These are phyloP conservation scores for Blastobotrys terrestris DNA, from an alignment of 805 yeast species.

Conservation along the genomic window DNA sequence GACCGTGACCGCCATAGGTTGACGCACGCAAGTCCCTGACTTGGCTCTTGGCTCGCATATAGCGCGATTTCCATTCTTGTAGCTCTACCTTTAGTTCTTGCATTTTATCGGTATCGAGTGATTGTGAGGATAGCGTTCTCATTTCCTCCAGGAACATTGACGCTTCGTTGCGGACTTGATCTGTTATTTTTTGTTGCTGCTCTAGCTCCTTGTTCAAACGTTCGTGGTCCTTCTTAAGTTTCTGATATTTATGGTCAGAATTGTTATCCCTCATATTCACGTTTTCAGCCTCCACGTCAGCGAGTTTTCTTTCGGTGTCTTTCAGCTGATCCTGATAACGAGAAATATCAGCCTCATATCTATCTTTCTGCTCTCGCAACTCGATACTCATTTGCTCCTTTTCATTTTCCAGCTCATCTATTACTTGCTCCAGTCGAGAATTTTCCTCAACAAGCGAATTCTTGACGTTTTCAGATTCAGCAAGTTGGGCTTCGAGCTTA, in stretches of 20 bases:
- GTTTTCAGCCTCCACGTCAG: constrained; percentile 3
- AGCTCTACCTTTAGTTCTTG: constrained; percentile 29
- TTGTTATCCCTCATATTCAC: constrained; percentile 1
- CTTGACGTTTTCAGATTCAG: constrained; percentile 23
- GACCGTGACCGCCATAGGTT: constrained; percentile 12
- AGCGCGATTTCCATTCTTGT: constrained; percentile 31
- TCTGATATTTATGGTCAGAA: constrained; percentile 14
- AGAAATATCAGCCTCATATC: not conserved
- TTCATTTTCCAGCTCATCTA: constrained; percentile 19
- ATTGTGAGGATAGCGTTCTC: constrained; percentile 30
- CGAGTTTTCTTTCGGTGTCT: constrained; percentile 1
- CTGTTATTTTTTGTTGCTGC: constrained; percentile 26
- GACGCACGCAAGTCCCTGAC: constrained; percentile 24
- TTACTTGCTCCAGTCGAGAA: constrained; percentile 25
- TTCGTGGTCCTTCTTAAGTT: constrained; percentile 19
- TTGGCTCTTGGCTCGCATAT: constrained; percentile 26
- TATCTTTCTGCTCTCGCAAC: not conserved
- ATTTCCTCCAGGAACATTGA: constrained; percentile 31
- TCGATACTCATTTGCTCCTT: constrained; percentile 5
- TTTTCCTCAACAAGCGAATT: constrained; percentile 24
- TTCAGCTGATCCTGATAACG: constrained; percentile 3
- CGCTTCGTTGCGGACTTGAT: constrained; percentile 35
- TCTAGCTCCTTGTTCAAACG: constrained; percentile 21
- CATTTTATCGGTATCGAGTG: constrained; percentile 18
- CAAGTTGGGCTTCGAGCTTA: constrained; percentile 23